Evolutionary conservation across 768 basidiomycete species (phyloP).

Genomic region (Lactarius hengduanensis): DNA sequence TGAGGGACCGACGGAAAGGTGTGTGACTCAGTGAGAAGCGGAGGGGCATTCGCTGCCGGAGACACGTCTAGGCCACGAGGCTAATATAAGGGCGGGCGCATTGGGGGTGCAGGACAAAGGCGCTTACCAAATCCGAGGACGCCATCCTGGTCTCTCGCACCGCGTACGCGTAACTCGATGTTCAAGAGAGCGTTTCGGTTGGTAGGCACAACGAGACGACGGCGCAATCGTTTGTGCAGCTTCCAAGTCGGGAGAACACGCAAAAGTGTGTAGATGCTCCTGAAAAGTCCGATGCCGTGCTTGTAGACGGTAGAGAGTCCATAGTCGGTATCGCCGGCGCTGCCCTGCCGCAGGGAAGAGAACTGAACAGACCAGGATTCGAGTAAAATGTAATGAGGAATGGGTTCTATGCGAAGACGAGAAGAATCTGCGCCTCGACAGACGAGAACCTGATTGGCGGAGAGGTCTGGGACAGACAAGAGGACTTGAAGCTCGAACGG

Average conservation of each 20-base stretch:
- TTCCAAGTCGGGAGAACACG: constrained; percentile 78
- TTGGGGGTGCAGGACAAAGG: constrained; percentile 2
- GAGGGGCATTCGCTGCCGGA: constrained; percentile 40
- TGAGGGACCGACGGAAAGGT: constrained; percentile 67
- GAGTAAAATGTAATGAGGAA: constrained; percentile 65
- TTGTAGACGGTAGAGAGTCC: constrained; percentile 80
- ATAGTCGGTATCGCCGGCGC: constrained; percentile 43
- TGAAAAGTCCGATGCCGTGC: constrained; percentile 78
- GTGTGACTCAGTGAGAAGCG: constrained; percentile 53
- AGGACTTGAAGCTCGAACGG: constrained; percentile 70
- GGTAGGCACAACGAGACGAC: constrained; percentile 35
- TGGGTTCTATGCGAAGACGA: constrained; percentile 64
- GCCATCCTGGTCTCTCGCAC: constrained; percentile 30
- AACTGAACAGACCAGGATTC: constrained; percentile 67
- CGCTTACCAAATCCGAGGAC: constrained; percentile 43
- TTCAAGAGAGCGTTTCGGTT: constrained; percentile 45
- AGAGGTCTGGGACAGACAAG: constrained; percentile 65
- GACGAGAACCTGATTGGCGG: constrained; percentile 70
- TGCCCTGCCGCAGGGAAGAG: constrained; percentile 24
- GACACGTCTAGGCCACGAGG: constrained; percentile 38
- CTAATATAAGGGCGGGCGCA: constrained; percentile 23
- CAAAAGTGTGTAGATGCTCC: constrained; percentile 70
- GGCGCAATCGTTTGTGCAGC: constrained; percentile 59
- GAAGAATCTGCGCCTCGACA: constrained; percentile 50
- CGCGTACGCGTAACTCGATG: constrained; percentile 48